A percentile compares a stretch with the other conserved stretches of the same genome.
phyloP scores from a whole-genome alignment of 1,284 basidiomycete genomes.

The Golubevia pallescens region DNA sequence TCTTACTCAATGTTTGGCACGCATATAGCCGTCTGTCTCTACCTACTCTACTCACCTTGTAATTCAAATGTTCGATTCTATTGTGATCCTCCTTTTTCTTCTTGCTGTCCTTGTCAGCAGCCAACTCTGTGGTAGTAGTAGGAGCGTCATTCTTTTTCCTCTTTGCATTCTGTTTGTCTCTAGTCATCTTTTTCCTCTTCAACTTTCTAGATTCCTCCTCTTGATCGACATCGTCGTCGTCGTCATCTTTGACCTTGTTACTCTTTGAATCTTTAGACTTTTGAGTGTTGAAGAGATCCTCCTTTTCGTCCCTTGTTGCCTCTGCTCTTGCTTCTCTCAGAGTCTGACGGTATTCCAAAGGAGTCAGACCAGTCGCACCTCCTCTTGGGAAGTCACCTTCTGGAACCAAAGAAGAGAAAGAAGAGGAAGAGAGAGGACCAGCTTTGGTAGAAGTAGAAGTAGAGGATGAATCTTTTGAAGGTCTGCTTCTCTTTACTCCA shows the following conservation, averaged over 20 bases:
- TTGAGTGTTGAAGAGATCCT: conserved; percentile 47
- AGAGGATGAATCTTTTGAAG: too few species aligned
- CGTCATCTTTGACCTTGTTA: background rate
- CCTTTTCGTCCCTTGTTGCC: conserved; percentile 21
- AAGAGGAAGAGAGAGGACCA: too few species aligned
- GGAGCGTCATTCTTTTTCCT: conserved; percentile 28
- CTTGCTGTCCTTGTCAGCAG: too few species aligned
- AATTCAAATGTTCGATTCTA: too few species aligned
- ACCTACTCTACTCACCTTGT: too few species aligned
- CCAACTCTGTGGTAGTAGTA: too few species aligned
- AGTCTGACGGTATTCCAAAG: conserved; percentile 54
- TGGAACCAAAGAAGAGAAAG: background rate
- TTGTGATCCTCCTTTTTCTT: too few species aligned
- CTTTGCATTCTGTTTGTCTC: conserved; percentile 18
- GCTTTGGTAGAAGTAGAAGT: too few species aligned
- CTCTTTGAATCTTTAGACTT: background rate
- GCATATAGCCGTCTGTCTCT: too few species aligned
- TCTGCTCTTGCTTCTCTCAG: conserved; percentile 55
- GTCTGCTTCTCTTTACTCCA: too few species aligned
- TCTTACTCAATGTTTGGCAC: too few species aligned
- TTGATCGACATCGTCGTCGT: background rate
- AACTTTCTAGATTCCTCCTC: conserved; percentile 2
- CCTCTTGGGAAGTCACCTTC: conserved; percentile 57
- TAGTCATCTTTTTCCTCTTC: conserved; percentile 13
- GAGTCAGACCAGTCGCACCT: conserved; percentile 55